Base-by-base conservation (phyloP, 148 eudicot genomes). In the Salicornia ramosissima region DNA sequence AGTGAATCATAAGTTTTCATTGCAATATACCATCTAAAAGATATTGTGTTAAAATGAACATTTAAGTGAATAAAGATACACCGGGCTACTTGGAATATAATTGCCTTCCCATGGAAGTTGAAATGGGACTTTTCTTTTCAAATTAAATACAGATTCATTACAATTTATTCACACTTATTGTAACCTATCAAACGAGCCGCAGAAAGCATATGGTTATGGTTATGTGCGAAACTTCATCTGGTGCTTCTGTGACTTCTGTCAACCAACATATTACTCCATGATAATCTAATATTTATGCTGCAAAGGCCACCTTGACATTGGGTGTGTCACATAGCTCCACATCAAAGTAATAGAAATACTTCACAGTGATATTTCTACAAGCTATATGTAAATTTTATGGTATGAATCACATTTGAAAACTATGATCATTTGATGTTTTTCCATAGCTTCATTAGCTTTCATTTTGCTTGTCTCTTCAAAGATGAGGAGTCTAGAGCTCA, bases 401-500 rank as follows among this genome's bases (percentile, higher is more conserved):
- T n/a, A n/a, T n/a, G n/a, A n/a, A n/a, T n/a, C n/a, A n/a, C n/a
- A n/a, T n/a, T n/a, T n/a, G n/a, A n/a, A n/a, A n/a, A n/a, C n/a
- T n/a, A n/a, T n/a, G n/a, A n/a, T n/a, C n/a, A n/a, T n/a, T n/a
- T n/a, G n/a, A n/a, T 36, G 40, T 8, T 36, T 36, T 8, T 36
- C 40, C 8, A 36, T 36, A 36, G 40, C 6, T 11, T n/a, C 7
- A 11, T 12, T 34, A 42, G 19, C 13, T 34, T 25, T 19, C 45
- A 34, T 19, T 18, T 10, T 62, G 21, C 40, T 57, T 40, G 40
- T 70, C 36, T 64, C 28, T 3, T 68, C 45, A 15, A 31, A 58
- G 9, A 34, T 50, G 29, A 57, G 45, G 22, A 63, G 59, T 26
- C 64, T 26, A 52, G 63, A 47, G 62, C 46, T 67, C 43, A 80